Evolutionary conservation across 2,329 filamentous ascomycete species (phyloP), one percentile per base, ranked within the genome.

Genomic region (Diaporthe citriasiana): DNA sequence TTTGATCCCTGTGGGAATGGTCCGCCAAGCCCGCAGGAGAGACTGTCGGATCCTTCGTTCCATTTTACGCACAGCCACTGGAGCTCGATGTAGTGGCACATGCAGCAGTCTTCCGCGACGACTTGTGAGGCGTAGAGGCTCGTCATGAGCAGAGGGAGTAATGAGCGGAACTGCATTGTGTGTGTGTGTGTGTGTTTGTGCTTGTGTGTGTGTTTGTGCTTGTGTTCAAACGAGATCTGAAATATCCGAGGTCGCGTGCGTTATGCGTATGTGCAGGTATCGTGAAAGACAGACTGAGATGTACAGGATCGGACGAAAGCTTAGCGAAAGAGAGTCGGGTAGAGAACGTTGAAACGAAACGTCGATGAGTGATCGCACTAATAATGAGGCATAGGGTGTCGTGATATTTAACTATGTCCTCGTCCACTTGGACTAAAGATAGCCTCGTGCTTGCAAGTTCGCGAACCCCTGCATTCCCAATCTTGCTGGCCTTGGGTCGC

Each of bases 311-410:
- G n/a, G 63, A 66, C 45, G 45, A 51, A 51, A 66, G 63, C 45
- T 66, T 51, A 66, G 45, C 45, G 35, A 66, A 66, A 66, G 63
- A 51, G n/a, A 25, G 45, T 38, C 45, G 30, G 60, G 45, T 38
- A 66, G 63, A 66, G 63, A 66, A 45, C n/a, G 45, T 51, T 51
- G 63, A 51, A 66, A 66, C 45, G 63, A 66, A 66, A 66, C 30
- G 63, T 51, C 4, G n/a, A 19, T 51, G 45, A 8, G 4, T 33
- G 27, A 12, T 6, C 27, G 30, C 45, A 51, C 25, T 25, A 51
- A 10, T 8, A 51, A 19, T 25, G 22, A 51, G 33, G 30, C 45
- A 51, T 27, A 51, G 30, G 63, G 15, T 15, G 3, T 9, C 27
- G 42, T 51, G 63, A 66, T 66, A 66, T 51, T 66, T 66, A 66